phyloP scores from a whole-genome alignment of 495 filamentous ascomycete genomes.

The Aspergillus nidulans region DNA sequence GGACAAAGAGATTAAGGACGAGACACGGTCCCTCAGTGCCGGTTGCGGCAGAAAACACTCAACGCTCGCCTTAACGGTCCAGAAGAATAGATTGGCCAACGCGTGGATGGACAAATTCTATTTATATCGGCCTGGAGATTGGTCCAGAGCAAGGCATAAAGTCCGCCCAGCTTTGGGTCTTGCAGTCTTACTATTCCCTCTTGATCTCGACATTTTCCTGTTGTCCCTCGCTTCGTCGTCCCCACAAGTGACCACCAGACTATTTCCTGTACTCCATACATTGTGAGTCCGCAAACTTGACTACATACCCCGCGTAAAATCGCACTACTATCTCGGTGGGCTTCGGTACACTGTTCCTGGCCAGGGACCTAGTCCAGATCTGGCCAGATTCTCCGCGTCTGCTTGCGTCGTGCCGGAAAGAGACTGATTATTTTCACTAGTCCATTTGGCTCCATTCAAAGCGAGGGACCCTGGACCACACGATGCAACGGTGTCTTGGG shows the following conservation, averaged over 20 bases:
- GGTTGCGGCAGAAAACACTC: constrained; percentile 1
- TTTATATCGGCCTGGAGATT: constrained; percentile 1
- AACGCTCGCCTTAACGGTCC: neutral
- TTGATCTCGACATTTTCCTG: neutral
- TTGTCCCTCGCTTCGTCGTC: neutral
- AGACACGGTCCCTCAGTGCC: neutral
- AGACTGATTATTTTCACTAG: constrained; percentile 16
- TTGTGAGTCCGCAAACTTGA: no score
- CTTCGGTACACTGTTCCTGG: neutral
- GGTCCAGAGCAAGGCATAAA: neutral
- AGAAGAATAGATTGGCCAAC: neutral
- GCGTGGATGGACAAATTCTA: neutral
- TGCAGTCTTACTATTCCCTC: neutral
- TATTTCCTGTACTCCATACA: neutral
- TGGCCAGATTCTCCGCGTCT: neutral
- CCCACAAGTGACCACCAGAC: neutral
- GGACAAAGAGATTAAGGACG: neutral
- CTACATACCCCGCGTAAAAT: no score
- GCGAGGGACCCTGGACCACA: neutral
- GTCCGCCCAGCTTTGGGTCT: neutral
- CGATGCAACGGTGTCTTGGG: constrained; percentile 11
- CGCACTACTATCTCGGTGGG: neutral
- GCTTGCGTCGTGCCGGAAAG: constrained; percentile 13
- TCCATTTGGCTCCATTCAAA: neutral
- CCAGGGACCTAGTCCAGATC: neutral